phyloP scores from a whole-genome alignment of 2,329 filamentous ascomycete species.

The Colletotrichum liaoningense region DNA sequence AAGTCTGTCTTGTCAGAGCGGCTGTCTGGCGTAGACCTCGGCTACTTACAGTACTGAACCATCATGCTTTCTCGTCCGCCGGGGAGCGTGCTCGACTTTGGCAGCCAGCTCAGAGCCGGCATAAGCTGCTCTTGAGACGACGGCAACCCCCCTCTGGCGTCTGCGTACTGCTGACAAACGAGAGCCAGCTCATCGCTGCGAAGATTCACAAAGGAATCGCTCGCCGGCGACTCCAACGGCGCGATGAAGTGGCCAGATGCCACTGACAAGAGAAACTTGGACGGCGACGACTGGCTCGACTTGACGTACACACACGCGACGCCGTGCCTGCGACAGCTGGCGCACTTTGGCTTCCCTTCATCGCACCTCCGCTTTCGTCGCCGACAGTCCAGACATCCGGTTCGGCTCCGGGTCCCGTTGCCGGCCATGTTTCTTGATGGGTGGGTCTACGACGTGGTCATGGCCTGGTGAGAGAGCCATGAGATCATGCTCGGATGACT shows the following conservation, averaged over 20 bases:
- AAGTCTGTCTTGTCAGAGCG: slow-evolving; percentile 1
- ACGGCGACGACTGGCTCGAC: neutral
- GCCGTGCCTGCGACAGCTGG: neutral
- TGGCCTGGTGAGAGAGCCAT: neutral
- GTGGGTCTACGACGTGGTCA: neutral
- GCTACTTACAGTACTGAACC: slow-evolving; percentile 19
- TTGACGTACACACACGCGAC: slow-evolving; percentile 3
- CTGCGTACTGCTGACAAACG: slow-evolving; percentile 9
- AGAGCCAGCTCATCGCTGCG: slow-evolving; percentile 10
- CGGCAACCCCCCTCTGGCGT: neutral
- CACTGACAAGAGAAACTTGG: slow-evolving; percentile 1
- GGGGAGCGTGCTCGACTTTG: neutral
- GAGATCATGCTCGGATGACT: neutral
- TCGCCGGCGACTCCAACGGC: neutral
- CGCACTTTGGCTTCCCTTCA: slow-evolving; percentile 4
- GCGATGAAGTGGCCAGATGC: neutral
- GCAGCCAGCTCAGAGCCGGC: too few relatives aligned
- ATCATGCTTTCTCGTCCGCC: neutral
- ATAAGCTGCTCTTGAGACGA: too few relatives aligned
- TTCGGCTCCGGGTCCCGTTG: slow-evolving; percentile 8
- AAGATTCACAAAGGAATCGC: slow-evolving; percentile 9
- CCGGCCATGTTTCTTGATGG: neutral
- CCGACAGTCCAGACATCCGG: slow-evolving; percentile 9
- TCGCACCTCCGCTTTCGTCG: slow-evolving; percentile 1
- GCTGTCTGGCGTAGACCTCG: neutral